Conservation (phyloP, 345 rosid genomes). For the Gossypium ekmanianum region DNA sequence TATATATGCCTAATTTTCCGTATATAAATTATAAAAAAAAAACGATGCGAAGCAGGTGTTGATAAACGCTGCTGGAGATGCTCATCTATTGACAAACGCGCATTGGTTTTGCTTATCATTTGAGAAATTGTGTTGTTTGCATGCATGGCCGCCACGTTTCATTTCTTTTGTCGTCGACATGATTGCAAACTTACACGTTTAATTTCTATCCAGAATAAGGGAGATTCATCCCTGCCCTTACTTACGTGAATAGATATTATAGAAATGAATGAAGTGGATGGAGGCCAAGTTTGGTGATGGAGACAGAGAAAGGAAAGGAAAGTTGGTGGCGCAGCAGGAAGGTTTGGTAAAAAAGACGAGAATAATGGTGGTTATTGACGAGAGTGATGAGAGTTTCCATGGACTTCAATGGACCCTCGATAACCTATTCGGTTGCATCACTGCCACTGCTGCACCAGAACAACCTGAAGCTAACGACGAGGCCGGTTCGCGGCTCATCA, state of each 20-base stretch:
- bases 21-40: too few species aligned
- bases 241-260: too few species aligned
- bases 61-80: too few species aligned
- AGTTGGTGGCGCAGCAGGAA: not conserved
- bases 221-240: not conserved
- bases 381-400: slow-evolving; percentile 47
- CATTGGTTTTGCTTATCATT: too few species aligned
- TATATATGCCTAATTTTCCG: too few species aligned
- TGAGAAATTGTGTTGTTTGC: too few species aligned
- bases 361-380: slow-evolving; percentile 47
- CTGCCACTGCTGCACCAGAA: not conserved
- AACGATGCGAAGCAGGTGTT: too few species aligned
- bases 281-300: not conserved
- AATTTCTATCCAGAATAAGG: not conserved
- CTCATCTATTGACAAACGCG: too few species aligned
- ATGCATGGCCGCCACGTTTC: too few species aligned
- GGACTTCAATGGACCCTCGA: slow-evolving; percentile 47
- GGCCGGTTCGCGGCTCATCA: not conserved
- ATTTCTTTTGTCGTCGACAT: too few species aligned
- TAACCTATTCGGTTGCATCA: not conserved
- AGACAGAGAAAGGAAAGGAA: not conserved
- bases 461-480: not conserved
- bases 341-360: not conserved
- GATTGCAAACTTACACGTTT: too few species aligned
- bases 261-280: not conserved